Percentiles rank a stretch among this genome's conserved stretches.
These are phyloP conservation scores for Fusarium tjaetaba DNA, from an alignment of 2,329 filamentous ascomycete species.

Conservation along the genomic window DNA sequence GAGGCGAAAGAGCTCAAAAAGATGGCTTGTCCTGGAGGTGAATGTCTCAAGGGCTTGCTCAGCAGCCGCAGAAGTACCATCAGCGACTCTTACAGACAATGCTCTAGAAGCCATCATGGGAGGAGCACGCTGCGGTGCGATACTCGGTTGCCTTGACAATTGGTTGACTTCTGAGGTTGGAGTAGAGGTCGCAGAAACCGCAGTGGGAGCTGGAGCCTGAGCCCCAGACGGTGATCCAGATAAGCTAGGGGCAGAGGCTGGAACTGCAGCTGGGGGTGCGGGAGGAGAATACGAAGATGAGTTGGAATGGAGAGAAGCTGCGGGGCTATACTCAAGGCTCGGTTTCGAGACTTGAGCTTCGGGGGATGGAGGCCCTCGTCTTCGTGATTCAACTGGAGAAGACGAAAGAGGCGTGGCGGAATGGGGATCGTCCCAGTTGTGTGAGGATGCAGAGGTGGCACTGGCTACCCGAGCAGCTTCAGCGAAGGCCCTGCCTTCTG, in stretches of 20 bases:
- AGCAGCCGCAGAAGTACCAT: conserved; percentile 56
- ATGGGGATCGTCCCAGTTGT: conserved; percentile 48
- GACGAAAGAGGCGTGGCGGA: conserved; percentile 37
- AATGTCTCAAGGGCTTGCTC: conserved; percentile 78
- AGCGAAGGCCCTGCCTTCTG: conserved; percentile 68
- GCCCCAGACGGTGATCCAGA: neutral
- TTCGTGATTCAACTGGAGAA: conserved; percentile 42
- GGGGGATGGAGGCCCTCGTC: conserved; percentile 42
- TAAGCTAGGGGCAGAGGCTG: conserved; percentile 1
- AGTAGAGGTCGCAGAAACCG: conserved; percentile 1
- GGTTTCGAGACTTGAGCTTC: conserved; percentile 40
- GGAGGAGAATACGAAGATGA: conserved; percentile 45
- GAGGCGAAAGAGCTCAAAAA: conserved; percentile 79
- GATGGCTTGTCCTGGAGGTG: conserved; percentile 73
- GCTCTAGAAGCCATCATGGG: conserved; percentile 45
- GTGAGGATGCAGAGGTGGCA: conserved; percentile 47
- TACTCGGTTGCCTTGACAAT: conserved; percentile 38
- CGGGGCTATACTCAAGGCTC: conserved; percentile 54
- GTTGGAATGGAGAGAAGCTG: conserved; percentile 51
- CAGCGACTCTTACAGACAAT: conserved; percentile 53
- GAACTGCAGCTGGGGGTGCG: conserved; percentile 18
- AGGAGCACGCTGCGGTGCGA: conserved; percentile 42
- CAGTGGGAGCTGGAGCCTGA: neutral
- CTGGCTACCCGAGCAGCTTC: conserved; percentile 55
- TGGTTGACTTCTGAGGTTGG: conserved; percentile 29